A percentile compares a stretch with the other conserved stretches of the same genome.
Conservation (phyloP, 805 yeast genomes). For the Spathaspora girioi region DNA sequence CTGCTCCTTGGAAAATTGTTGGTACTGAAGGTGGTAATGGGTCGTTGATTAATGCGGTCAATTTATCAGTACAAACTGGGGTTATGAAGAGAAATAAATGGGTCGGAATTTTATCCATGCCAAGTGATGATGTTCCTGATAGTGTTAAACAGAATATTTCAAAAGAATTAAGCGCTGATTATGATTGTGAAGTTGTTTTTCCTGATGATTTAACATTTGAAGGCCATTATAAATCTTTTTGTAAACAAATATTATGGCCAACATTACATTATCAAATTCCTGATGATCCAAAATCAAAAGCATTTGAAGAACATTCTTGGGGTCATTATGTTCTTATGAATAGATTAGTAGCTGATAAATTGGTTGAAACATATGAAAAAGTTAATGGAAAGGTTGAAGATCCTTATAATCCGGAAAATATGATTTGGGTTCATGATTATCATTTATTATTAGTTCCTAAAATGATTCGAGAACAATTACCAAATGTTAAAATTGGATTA, state of each 20-base stretch:
- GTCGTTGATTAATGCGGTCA: slow-evolving; percentile 81
- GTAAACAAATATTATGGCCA: slow-evolving; percentile 96
- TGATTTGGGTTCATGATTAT: slow-evolving; percentile 92
- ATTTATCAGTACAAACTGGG: slow-evolving; percentile 44
- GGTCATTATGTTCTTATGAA: slow-evolving; percentile 73
- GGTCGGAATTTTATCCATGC: slow-evolving; percentile 93
- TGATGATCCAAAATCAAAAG: slow-evolving; percentile 89
- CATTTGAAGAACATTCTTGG: slow-evolving; percentile 96
- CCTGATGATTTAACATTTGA: slow-evolving; percentile 77
- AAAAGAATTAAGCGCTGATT: slow-evolving; percentile 41
- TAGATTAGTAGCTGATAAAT: slow-evolving; percentile 72
- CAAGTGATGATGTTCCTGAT: slow-evolving; percentile 75
- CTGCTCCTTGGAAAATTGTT: slow-evolving; percentile 72
- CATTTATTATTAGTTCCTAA: slow-evolving; percentile 83
- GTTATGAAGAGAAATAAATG: slow-evolving; percentile 47
- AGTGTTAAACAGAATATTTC: slow-evolving; percentile 53
- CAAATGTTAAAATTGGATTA: slow-evolving; percentile 84
- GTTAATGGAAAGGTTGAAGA: slow-evolving; percentile 46
- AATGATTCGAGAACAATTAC: slow-evolving; percentile 72
- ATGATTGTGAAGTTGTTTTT: slow-evolving; percentile 60
- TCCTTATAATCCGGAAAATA: slow-evolving; percentile 49
- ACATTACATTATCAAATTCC: slow-evolving; percentile 91
- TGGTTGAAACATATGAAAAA: slow-evolving; percentile 53
- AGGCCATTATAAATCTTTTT: slow-evolving; percentile 88
- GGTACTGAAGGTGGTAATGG: slow-evolving; percentile 79